Evolutionary conservation across 129 eudicot genomes (phyloP).

Genomic region (Lonicera japonica): DNA sequence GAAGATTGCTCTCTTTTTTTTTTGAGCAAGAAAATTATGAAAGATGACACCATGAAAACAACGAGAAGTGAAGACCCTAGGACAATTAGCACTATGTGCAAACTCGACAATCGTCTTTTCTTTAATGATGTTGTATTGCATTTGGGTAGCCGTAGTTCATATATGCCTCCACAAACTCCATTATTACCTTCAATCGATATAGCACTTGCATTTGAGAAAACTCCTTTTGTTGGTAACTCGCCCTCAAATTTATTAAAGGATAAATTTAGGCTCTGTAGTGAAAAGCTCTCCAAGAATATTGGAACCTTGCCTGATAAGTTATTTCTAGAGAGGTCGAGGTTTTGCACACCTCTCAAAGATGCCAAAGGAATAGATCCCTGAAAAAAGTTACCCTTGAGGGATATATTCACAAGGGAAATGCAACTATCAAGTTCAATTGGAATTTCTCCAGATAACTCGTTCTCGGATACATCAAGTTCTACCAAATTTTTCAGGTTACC

Average conservation of each 20-base stretch:
- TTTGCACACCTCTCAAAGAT: conserved; percentile 4
- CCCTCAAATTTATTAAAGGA: conserved; percentile 19
- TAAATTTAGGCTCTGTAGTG: conserved; percentile 1
- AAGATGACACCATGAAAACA: not conserved
- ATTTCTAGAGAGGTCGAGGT: conserved; percentile 21
- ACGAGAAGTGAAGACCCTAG: not conserved
- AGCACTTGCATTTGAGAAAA: conserved; percentile 4
- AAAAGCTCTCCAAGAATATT: not conserved
- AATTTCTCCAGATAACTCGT: conserved; percentile 17
- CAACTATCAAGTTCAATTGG: conserved; percentile 5
- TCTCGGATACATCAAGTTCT: conserved; percentile 14
- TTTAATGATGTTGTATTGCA: not conserved
- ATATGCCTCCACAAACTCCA: conserved; percentile 19
- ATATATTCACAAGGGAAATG: not conserved
- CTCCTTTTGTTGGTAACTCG: conserved; percentile 12
- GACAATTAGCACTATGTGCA: conserved; percentile 1
- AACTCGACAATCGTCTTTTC: not conserved
- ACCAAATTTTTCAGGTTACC: conserved; percentile 4
- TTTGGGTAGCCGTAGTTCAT: conserved; percentile 5
- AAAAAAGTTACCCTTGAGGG: conserved; percentile 4
- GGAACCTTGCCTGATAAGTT: conserved; percentile 22
- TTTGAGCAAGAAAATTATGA: not conserved
- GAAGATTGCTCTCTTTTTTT: not conserved
- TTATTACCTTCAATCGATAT: conserved; percentile 5
- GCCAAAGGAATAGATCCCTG: conserved; percentile 14